Evolutionary conservation across 2,329 filamentous ascomycete genomes (phyloP).

Genomic region (Trichophyton schoenleinii): DNA sequence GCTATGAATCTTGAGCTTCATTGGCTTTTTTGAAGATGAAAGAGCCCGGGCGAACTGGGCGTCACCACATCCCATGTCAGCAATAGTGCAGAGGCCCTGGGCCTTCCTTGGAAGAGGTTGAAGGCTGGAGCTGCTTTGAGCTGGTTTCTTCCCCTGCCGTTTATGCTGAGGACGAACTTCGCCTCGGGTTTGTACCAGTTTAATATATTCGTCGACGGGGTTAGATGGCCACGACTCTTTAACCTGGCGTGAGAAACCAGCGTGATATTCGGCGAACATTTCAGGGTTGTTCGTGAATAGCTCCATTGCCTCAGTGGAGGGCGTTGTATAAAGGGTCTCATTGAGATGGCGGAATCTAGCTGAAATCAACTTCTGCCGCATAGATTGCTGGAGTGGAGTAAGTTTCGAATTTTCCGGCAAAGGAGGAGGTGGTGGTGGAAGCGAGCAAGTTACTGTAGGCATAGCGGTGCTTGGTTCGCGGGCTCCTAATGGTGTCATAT

Average conservation of each 20-base stretch:
- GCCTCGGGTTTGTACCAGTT: constrained; percentile 56
- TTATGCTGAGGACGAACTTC: constrained; percentile 33
- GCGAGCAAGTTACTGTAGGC: constrained; percentile 15
- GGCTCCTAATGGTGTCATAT: background rate
- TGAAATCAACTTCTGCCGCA: constrained; percentile 88
- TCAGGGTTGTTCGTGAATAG: constrained; percentile 78
- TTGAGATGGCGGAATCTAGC: constrained; percentile 96
- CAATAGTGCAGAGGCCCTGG: constrained; percentile 61
- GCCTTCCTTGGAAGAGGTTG: constrained; percentile 55
- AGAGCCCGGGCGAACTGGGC: constrained; percentile 65
- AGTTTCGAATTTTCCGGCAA: constrained; percentile 47
- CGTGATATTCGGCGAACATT: constrained; percentile 93
- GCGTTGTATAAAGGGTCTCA: constrained; percentile 87
- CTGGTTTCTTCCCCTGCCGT: constrained; percentile 31
- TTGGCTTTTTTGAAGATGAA: constrained; percentile 45
- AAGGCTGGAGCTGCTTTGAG: constrained; percentile 13
- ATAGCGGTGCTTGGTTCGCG: background rate
- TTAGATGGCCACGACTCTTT: constrained; percentile 87
- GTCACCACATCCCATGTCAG: constrained; percentile 88
- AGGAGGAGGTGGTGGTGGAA: constrained; percentile 20
- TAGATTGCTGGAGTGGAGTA: constrained; percentile 83
- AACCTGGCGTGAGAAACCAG: constrained; percentile 90
- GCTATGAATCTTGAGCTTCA: constrained; percentile 64
- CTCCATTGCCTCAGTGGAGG: constrained; percentile 67
- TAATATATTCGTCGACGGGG: constrained; percentile 78